Evolutionary conservation across 345 rosid genomes (phyloP).

Genomic region (Eucalyptus sp.): DNA sequence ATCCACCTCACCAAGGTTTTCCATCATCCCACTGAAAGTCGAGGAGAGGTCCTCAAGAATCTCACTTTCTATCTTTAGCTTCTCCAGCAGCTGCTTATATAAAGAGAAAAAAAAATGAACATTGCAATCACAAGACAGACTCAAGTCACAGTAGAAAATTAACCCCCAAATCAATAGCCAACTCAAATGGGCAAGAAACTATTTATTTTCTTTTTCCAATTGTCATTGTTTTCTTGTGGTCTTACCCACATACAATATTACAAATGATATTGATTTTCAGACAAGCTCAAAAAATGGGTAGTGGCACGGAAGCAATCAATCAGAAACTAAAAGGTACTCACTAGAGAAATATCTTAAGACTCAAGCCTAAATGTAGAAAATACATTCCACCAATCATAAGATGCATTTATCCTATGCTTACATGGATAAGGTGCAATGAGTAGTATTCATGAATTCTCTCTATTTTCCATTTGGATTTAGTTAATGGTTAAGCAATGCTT

Average conservation of each 20-base stretch:
- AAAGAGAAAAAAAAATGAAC: not conserved
- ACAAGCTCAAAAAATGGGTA: not conserved
- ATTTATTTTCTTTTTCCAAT: not conserved
- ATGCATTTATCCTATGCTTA: not conserved
- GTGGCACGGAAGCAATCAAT: not conserved
- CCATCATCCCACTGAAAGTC: slow-evolving; percentile 53
- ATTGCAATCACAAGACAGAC: not conserved
- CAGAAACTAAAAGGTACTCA: not conserved
- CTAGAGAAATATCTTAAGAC: not conserved
- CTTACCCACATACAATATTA: not conserved
- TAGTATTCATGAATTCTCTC: not conserved
- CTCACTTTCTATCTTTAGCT: slow-evolving; percentile 49
- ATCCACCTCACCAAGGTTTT: slow-evolving; percentile 43
- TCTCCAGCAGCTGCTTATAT: slow-evolving; percentile 24
- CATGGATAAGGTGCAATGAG: not conserved
- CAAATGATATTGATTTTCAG: not conserved
- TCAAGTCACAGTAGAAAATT: not conserved
- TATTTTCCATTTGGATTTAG: not conserved
- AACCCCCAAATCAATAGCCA: not conserved
- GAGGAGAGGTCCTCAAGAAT: slow-evolving; percentile 47
- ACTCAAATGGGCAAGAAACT: not conserved
- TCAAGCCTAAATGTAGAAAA: not conserved
- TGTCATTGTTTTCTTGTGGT: not conserved
- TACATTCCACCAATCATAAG: not conserved
- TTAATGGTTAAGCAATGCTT: not conserved